Percentiles rank a stretch among this genome's conserved stretches.
phyloP scores from a whole-genome alignment of 192 early-diverging fungal genomes.

The Geranomyces variabilis region DNA sequence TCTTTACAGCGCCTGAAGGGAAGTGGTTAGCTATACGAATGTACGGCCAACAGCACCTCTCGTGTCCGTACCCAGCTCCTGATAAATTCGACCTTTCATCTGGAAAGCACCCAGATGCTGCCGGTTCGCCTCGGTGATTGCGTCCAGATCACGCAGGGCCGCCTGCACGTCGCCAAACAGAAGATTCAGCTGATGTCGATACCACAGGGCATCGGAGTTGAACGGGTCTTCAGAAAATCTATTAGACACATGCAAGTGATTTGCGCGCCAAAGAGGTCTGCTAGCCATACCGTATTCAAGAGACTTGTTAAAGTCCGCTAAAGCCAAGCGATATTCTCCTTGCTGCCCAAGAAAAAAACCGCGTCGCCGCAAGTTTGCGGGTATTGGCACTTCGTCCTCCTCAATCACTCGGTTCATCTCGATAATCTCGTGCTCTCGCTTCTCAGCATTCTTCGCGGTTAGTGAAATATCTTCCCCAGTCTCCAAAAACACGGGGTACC shows the following conservation, averaged over 20 bases:
- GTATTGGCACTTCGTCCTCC: conserved; percentile 42
- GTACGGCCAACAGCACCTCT: not conserved
- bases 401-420: conserved; percentile 44
- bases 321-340: conserved; percentile 41
- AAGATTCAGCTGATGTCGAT: conserved; percentile 56
- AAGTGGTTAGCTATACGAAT: not conserved
- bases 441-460: conserved; percentile 22
- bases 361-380: conserved; percentile 46
- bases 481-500: conserved; percentile 52
- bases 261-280: too few relatives aligned
- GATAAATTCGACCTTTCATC: conserved; percentile 55
- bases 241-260: not conserved
- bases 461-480: conserved; percentile 26
- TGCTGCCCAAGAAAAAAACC: conserved; percentile 45
- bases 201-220: conserved; percentile 57
- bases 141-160: conserved; percentile 53
- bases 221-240: conserved; percentile 46
- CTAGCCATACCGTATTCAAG: conserved; percentile 46
- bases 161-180: conserved; percentile 43
- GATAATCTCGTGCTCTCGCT: conserved; percentile 39
- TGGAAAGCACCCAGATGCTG: conserved; percentile 55
- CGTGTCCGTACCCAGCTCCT: conserved; percentile 43
- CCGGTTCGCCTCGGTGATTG: conserved; percentile 55
- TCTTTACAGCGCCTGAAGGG: conserved; percentile 41
- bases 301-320: conserved; percentile 52